A percentile compares a stretch with the other conserved stretches of the same genome.
Conservation (phyloP, 1,284 basidiomycete species). For the Ustilago crameri region DNA sequence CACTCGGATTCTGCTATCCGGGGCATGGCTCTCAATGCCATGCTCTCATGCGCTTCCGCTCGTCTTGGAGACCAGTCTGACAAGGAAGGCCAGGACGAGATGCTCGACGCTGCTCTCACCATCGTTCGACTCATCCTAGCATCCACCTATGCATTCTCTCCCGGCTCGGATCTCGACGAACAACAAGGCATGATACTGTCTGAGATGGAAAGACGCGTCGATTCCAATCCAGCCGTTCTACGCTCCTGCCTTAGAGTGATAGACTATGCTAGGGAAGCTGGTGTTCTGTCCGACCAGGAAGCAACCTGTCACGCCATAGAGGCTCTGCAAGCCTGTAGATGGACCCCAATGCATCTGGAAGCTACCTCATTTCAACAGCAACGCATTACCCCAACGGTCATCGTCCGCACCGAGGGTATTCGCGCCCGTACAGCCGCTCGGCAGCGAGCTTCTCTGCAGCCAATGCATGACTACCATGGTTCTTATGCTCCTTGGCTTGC, state of each 20-base stretch:
- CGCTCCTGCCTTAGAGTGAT: slow-evolving; percentile 32
- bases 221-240: slow-evolving; percentile 32
- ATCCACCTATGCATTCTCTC: slow-evolving; percentile 31
- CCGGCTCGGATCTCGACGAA: slow-evolving; percentile 19
- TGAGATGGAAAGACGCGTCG: slow-evolving; percentile 37
- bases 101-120: slow-evolving; percentile 37
- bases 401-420: slow-evolving; percentile 21
- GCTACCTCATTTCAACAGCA: slow-evolving; percentile 13
- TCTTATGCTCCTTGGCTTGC: slow-evolving; percentile 33
- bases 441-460: slow-evolving; percentile 16
- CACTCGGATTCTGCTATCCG: slow-evolving; percentile 29
- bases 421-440: slow-evolving; percentile 24
- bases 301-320: slow-evolving; percentile 28
- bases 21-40: slow-evolving; percentile 26
- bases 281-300: slow-evolving; percentile 13
- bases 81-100: slow-evolving; percentile 16
- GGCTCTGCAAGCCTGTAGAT: slow-evolving; percentile 27
- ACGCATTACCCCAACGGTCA: slow-evolving; percentile 1
- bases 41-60: slow-evolving; percentile 20
- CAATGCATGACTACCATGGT: slow-evolving; percentile 20
- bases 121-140: slow-evolving; percentile 35
- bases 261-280: slow-evolving; percentile 8
- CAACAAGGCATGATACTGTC: slow-evolving; percentile 28
- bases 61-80: background rate
- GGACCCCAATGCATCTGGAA: slow-evolving; percentile 33